These are phyloP conservation scores for Syzygium grande DNA, from an alignment of 345 rosid genomes.

Conservation along the genomic window DNA sequence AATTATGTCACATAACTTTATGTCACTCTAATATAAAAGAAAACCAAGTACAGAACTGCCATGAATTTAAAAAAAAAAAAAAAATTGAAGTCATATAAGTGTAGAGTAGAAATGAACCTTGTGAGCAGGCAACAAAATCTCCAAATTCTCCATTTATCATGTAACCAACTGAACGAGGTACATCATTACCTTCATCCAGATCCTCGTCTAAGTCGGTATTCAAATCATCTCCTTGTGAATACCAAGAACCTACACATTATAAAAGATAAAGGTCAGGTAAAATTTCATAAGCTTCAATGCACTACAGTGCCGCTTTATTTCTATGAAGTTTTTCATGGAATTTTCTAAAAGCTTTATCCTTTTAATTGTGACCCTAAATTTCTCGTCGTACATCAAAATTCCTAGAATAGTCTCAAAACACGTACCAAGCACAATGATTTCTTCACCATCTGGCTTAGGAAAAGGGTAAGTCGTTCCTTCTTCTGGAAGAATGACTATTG, in stretches of 20 bases:
- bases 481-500: slow-evolving; percentile 11
- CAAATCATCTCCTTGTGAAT: neutral
- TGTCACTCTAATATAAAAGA: neutral
- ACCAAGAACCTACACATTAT: slow-evolving; percentile 7
- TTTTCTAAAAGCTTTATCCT: neutral
- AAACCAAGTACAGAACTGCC: neutral
- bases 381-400: neutral
- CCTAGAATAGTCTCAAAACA: neutral
- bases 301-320: neutral
- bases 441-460: slow-evolving; percentile 11
- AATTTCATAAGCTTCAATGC: neutral
- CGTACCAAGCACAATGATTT: slow-evolving; percentile 6
- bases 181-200: neutral
- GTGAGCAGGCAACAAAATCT: neutral
- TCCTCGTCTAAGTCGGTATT: neutral
- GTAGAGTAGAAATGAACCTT: neutral
- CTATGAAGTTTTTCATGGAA: neutral
- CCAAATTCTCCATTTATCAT: slow-evolving; percentile 3
- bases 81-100: neutral
- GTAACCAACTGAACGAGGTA: neutral
- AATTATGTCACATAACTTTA: neutral
- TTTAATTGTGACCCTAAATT: neutral
- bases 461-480: slow-evolving; percentile 8
- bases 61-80: neutral
- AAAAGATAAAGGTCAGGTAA: neutral